Percentiles rank a stretch among this genome's conserved stretches.
These are phyloP conservation scores for Wickerhamia fluorescens DNA, from an alignment of 805 yeast species.

Conservation along the genomic window DNA sequence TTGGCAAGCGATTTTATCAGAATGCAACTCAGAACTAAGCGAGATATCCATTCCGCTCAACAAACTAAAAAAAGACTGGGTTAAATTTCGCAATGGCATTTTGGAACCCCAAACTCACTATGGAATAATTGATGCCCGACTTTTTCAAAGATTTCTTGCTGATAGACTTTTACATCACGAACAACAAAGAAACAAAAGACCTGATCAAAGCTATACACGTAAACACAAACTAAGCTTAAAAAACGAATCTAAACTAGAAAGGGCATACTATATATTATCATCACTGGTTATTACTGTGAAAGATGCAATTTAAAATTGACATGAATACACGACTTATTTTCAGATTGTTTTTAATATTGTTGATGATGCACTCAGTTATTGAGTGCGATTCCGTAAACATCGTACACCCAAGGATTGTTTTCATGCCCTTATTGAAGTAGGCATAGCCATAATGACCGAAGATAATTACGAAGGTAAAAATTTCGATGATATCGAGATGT, in stretches of 20 bases:
- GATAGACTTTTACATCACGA: conserved; percentile 1
- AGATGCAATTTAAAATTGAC: too few relatives aligned
- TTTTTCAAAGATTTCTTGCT: conserved; percentile 1
- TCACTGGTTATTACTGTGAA: too few relatives aligned
- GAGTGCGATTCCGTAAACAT: too few relatives aligned
- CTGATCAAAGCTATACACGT: too few relatives aligned
- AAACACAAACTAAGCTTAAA: too few relatives aligned
- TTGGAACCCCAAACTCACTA: not conserved
- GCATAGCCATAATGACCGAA: not conserved
- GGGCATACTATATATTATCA: too few relatives aligned
- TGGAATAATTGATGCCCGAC: not conserved
- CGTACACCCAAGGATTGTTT: too few relatives aligned
- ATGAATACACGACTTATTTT: too few relatives aligned
- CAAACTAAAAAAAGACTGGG: not conserved
- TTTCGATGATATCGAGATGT: conserved; percentile 36
- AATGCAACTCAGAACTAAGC: not conserved
- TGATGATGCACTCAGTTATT: too few relatives aligned
- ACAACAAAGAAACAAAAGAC: conserved; percentile 2
- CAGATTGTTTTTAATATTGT: too few relatives aligned
- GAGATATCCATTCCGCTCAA: not conserved
- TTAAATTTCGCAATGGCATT: not conserved
- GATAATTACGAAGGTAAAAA: conserved; percentile 1
- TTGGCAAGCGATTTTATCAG: not conserved
- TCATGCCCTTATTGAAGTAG: conserved; percentile 1
- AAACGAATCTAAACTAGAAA: too few relatives aligned